phyloP scores from a whole-genome alignment of 192 early-diverging fungal species.

The Coemansia sp. region DNA sequence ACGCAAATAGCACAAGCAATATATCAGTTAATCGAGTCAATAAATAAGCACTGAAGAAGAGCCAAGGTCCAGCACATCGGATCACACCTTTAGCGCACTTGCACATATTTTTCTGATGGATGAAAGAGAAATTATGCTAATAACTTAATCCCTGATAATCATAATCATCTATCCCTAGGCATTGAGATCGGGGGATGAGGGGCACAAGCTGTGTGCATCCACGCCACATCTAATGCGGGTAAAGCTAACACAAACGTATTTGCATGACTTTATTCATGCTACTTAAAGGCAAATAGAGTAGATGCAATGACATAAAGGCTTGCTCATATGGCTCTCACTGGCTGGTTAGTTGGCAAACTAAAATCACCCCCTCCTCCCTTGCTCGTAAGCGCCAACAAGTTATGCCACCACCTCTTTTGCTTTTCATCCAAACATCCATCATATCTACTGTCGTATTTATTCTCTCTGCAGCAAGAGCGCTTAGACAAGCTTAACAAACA shows the following conservation, averaged over 20 bases:
- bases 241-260: no score
- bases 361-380: background rate
- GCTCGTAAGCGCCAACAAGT: background rate
- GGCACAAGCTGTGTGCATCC: background rate
- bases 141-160: background rate
- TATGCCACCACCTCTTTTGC: constrained; percentile 9
- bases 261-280: background rate
- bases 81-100: background rate
- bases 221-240: background rate
- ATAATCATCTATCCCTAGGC: background rate
- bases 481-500: constrained; percentile 2
- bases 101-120: background rate
- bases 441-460: constrained; percentile 7
- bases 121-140: background rate
- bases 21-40: background rate
- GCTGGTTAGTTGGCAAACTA: background rate
- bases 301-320: background rate
- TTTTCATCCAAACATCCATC: constrained; percentile 6
- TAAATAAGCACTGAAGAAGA: background rate
- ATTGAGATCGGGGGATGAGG: background rate
- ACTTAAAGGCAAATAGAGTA: background rate
- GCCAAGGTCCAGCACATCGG: background rate
- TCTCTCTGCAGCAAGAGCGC: constrained; percentile 9
- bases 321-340: background rate
- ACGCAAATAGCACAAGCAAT: background rate